Evolutionary conservation across 345 rosid species (phyloP).

Genomic region (Salix koriyanagi): DNA sequence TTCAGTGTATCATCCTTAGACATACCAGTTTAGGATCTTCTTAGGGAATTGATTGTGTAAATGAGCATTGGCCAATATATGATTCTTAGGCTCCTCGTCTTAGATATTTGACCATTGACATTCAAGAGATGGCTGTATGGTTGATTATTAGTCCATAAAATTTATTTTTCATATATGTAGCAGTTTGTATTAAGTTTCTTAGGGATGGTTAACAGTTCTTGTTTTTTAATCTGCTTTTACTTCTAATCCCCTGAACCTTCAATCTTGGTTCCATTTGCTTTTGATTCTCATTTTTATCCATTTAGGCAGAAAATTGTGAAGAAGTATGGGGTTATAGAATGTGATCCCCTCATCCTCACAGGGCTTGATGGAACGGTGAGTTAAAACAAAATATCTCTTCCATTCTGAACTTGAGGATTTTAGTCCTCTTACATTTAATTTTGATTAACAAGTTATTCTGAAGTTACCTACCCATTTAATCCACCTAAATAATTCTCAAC

Average conservation of each 20-base stretch:
- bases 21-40: background rate
- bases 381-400: conserved; percentile 14
- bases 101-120: conserved; percentile 3
- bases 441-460: background rate
- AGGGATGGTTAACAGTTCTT: background rate
- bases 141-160: background rate
- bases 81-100: background rate
- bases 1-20: background rate
- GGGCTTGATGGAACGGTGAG: conserved; percentile 87
- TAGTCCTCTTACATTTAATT: background rate
- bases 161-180: background rate
- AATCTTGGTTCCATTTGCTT: background rate
- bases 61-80: conserved; percentile 4
- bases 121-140: background rate
- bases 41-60: background rate
- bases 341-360: conserved; percentile 65
- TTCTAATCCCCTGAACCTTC: background rate
- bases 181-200: background rate
- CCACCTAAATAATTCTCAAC: background rate
- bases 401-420: conserved; percentile 1
- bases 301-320: conserved; percentile 60
- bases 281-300: conserved; percentile 13
- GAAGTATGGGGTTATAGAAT: conserved; percentile 83
- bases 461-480: background rate
- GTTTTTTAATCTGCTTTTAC: background rate